Conservation (phyloP, 2,329 filamentous ascomycete genomes). For the Leptoxyphium fumago region DNA sequence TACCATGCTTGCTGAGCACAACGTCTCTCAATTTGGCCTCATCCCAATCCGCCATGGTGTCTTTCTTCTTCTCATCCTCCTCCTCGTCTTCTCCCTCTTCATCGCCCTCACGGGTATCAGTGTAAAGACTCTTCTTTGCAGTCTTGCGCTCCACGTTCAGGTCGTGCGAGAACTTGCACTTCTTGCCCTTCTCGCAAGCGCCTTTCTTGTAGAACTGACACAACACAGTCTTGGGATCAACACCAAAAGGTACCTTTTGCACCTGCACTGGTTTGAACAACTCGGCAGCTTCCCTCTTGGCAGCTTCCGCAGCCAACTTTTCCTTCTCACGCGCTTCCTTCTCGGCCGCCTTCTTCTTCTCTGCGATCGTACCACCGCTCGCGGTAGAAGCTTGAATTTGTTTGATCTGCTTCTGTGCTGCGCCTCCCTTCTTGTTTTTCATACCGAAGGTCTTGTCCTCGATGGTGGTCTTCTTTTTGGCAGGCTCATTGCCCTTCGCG, state of each 20-base stretch:
- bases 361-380: slow-evolving; percentile 64
- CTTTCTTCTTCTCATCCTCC: slow-evolving; percentile 61
- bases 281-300: slow-evolving; percentile 63
- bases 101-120: slow-evolving; percentile 62
- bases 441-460: slow-evolving; percentile 93
- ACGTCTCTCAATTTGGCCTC: slow-evolving; percentile 89
- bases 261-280: slow-evolving; percentile 84
- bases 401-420: slow-evolving; percentile 79
- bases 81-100: slow-evolving; percentile 52
- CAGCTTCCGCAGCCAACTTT: slow-evolving; percentile 78
- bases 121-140: slow-evolving; percentile 83
- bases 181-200: slow-evolving; percentile 86
- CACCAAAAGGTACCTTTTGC: slow-evolving; percentile 96
- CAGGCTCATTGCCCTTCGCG: slow-evolving; percentile 22
- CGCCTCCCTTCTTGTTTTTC: slow-evolving; percentile 98
- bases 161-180: slow-evolving; percentile 97
- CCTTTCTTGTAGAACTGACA: slow-evolving; percentile 98
- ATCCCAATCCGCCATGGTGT: slow-evolving; percentile 94
- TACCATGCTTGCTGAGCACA: slow-evolving; percentile 90
- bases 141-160: slow-evolving; percentile 76
- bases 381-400: slow-evolving; percentile 63
- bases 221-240: slow-evolving; percentile 92
- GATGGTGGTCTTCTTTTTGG: slow-evolving; percentile 52
- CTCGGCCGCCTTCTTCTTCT: slow-evolving; percentile 63
- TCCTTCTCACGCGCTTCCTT: slow-evolving; percentile 60